phyloP scores from a whole-genome alignment of 2,329 filamentous ascomycete species.

The Bipolaris gigantea region DNA sequence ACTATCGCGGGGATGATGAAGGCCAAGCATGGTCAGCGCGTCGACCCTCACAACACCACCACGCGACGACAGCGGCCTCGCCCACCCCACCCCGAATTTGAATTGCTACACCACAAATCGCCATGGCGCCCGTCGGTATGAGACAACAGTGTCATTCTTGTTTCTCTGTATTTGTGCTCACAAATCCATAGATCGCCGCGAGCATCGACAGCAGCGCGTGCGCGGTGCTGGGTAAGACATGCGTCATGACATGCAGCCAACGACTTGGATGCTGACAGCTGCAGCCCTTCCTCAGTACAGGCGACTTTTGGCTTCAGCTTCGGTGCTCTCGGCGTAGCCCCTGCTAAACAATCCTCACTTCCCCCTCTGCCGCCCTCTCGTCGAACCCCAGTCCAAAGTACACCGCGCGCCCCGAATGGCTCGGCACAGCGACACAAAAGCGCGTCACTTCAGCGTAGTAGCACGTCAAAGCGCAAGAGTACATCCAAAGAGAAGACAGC shows the following conservation, averaged over 20 bases:
- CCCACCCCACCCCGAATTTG: background rate
- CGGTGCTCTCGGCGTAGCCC: conserved; percentile 23
- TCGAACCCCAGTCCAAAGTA: conserved; percentile 30
- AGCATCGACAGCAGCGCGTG: conserved; percentile 60
- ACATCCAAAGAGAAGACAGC: conserved; percentile 22
- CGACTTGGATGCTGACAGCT: conserved; percentile 22
- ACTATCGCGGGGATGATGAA: conserved; percentile 18
- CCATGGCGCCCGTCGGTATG: conserved; percentile 42
- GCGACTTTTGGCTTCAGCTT: conserved; percentile 54
- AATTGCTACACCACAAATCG: conserved; percentile 22
- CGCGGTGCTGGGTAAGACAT: conserved; percentile 58
- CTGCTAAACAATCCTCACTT: conserved; percentile 32
- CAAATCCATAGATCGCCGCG: conserved; percentile 50
- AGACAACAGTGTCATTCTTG: background rate
- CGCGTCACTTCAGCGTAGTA: conserved; percentile 33
- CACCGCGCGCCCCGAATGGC: conserved; percentile 22
- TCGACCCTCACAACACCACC: conserved; percentile 28
- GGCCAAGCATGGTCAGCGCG: conserved; percentile 14
- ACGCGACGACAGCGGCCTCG: conserved; percentile 17
- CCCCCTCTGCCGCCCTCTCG: conserved; percentile 29
- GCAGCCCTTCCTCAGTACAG: conserved; percentile 52
- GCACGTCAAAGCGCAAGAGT: conserved; percentile 15
- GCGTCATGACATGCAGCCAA: conserved; percentile 6
- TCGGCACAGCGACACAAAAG: conserved; percentile 35
- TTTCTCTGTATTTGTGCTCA: conserved; percentile 6